Base-by-base conservation (phyloP, 768 basidiomycete species). In the Suillus subalutaceus region DNA sequence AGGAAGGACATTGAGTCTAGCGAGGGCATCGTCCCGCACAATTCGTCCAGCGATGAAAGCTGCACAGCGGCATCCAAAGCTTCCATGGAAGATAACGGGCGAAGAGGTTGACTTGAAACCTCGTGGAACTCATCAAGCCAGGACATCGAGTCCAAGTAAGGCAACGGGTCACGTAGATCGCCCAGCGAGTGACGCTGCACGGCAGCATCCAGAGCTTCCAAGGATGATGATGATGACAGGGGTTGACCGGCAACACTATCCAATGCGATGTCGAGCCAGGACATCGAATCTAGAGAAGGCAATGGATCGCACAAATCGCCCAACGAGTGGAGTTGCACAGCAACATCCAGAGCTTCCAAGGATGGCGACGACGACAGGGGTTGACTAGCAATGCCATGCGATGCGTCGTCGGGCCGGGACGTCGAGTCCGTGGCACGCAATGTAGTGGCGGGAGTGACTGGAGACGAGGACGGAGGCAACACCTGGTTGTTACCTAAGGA, bases 1-100 rank as follows among this genome's bases (percentile, higher is more conserved):
- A 56, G 55, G 35, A 56, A 56, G 37, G 55, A 56, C 20, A 37
- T 37, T 18, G 35, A 56, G 55, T 56, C 55, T 35, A 56, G 12
- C 6, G 55, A 56, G 35, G 55, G 55, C 35, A 56, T 56, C 35
- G 6, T 37, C 35, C 55, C 20, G 20, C 55, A 37, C 37, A 56
- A 37, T n/a, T 56, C 6, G 10, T 56, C 55, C 32, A 37, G 35
- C 55, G 55, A 56, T n/a, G 32, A 56, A 37, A 56, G 35, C 35
- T n/a, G 55, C 55, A 55, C 32, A 55, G 55, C 55, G 3, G 35
- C 55, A 37, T 56, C 55, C 55, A 35, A 56, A 56, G 55, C 55
- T 37, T 56, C 55, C 55, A 13, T 37, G 32, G 55, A 56, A 6
- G 35, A 37, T n/a, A 20, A 37, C 10, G 55, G 35, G 20, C 32